These are phyloP conservation scores for Tilletia setariae DNA, from an alignment of 1,284 basidiomycete genomes.

Conservation along the genomic window DNA sequence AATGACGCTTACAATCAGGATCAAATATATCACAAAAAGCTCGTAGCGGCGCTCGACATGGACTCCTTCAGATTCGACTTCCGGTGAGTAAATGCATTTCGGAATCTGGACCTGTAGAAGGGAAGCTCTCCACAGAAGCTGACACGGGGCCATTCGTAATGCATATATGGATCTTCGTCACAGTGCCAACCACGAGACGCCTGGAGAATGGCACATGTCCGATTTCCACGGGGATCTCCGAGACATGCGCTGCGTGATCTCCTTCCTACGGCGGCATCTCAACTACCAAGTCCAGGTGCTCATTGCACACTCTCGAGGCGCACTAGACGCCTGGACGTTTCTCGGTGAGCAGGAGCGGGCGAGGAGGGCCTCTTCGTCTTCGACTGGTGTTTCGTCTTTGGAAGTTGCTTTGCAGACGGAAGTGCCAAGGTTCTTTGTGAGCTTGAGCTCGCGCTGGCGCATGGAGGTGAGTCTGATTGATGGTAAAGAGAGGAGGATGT, in stretches of 20 bases:
- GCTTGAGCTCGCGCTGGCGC: slow-evolving; percentile 30
- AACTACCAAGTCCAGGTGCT: slow-evolving; percentile 68
- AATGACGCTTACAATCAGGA: no score
- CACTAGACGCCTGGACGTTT: slow-evolving; percentile 8
- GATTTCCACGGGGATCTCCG: slow-evolving; percentile 63
- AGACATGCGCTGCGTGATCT: slow-evolving; percentile 67
- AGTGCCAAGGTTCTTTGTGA: slow-evolving; percentile 61
- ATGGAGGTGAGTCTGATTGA: slow-evolving; percentile 59
- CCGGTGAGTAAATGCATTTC: slow-evolving; percentile 51
- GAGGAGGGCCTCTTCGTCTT: no score
- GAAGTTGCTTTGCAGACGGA: slow-evolving; percentile 14
- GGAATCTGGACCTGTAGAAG: no score
- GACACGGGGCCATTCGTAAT: no score
- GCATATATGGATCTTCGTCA: no score
- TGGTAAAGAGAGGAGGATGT: no score
- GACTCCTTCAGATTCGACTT: slow-evolving; percentile 83
- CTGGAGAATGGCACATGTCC: slow-evolving; percentile 61
- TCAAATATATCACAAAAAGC: slow-evolving; percentile 73
- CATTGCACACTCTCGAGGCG: slow-evolving; percentile 71
- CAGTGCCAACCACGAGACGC: slow-evolving; percentile 70
- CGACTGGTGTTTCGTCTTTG: no score
- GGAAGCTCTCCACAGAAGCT: no score
- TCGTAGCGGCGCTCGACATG: slow-evolving; percentile 66
- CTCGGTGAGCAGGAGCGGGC: slow-evolving; percentile 11
- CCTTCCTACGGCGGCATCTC: slow-evolving; percentile 61